Percentiles rank a stretch among this genome's conserved stretches.
Conservation (phyloP, 768 basidiomycete genomes). For the Suillus variegatus region DNA sequence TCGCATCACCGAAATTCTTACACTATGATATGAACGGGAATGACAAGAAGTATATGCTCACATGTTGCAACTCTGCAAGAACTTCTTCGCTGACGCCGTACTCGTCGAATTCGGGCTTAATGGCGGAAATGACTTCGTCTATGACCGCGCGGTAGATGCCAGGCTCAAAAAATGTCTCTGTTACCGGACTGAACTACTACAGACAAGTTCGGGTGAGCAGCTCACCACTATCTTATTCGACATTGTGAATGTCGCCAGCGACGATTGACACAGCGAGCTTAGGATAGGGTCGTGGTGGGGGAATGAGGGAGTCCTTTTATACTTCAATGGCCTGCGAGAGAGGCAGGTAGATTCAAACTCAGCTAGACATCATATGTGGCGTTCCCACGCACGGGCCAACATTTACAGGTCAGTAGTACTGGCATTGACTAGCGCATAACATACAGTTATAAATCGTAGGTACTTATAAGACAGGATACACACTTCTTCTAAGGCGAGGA, state of each 20-base stretch:
- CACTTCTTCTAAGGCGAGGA: background rate
- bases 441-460: background rate
- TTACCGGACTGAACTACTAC: conserved; percentile 57
- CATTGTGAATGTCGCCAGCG: conserved; percentile 52
- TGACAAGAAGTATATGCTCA: conserved; percentile 45
- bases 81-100: conserved; percentile 93
- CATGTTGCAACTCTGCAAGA: conserved; percentile 83
- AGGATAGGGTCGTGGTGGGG: conserved; percentile 36
- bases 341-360: conserved; percentile 45
- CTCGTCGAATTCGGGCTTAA: conserved; percentile 95
- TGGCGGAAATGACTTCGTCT: conserved; percentile 88
- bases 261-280: conserved; percentile 29
- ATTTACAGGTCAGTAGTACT: background rate
- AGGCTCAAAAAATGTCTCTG: conserved; percentile 72
- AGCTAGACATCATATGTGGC: conserved; percentile 25
- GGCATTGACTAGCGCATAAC: background rate
- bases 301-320: conserved; percentile 39
- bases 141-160: conserved; percentile 90
- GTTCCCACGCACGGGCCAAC: conserved; percentile 52
- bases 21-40: conserved; percentile 15
- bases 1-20: conserved; percentile 12
- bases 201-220: conserved; percentile 64
- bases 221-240: conserved; percentile 99
- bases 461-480: background rate
- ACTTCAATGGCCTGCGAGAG: conserved; percentile 38